Evolutionary conservation across 257 asterid genomes (phyloP).

Genomic region (Capsicum pubescens): DNA sequence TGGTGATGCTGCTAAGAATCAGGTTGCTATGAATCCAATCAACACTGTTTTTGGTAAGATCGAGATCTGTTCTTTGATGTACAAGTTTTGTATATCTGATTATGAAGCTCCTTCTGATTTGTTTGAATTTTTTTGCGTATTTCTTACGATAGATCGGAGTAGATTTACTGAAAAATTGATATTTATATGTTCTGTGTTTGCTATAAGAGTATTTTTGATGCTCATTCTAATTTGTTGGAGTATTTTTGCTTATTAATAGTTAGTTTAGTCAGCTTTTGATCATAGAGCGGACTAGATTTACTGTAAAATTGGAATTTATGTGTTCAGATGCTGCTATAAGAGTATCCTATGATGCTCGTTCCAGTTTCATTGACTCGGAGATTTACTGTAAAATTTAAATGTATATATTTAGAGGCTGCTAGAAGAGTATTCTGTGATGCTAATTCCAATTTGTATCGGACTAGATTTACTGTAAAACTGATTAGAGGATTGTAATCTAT

Average conservation of each 20-base stretch:
- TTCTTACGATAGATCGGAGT: too few species aligned
- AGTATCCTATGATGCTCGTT: neutral
- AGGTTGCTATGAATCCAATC: slow-evolving; percentile 30
- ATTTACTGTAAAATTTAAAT: neutral
- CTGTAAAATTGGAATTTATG: neutral
- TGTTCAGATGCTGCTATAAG: too few species aligned
- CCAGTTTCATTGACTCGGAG: neutral
- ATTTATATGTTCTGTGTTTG: too few species aligned
- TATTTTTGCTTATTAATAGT: neutral
- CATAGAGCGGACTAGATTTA: neutral
- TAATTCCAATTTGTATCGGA: neutral
- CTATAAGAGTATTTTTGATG: too few species aligned
- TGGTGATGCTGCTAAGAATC: slow-evolving; percentile 51
- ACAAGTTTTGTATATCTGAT: neutral
- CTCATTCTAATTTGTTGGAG: neutral
- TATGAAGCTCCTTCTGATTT: neutral
- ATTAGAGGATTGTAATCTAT: too few species aligned
- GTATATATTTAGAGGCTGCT: too few species aligned
- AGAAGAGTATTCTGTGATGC: neutral
- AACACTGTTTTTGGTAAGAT: slow-evolving; percentile 24
- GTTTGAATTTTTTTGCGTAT: neutral
- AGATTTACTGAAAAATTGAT: too few species aligned
- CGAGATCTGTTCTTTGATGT: neutral
- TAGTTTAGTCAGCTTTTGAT: neutral
- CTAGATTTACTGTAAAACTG: neutral